Evolutionary conservation across 2,329 filamentous ascomycete species (phyloP).

Genomic region (Fusarium azukiicola): DNA sequence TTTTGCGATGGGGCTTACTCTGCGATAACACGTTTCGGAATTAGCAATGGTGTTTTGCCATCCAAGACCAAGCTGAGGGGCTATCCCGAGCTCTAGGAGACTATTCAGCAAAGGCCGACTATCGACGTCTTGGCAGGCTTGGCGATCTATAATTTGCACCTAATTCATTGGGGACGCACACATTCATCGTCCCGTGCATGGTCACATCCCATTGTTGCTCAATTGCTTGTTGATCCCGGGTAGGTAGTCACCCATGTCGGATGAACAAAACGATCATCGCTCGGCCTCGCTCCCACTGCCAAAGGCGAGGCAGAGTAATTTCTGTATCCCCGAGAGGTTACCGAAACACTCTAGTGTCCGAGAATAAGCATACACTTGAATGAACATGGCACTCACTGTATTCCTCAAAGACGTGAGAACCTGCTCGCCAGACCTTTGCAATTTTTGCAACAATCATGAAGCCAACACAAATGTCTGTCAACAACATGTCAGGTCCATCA

Average conservation of each 20-base stretch:
- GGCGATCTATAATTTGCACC: not conserved
- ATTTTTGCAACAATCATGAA: not conserved
- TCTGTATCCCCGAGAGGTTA: slow-evolving; percentile 17
- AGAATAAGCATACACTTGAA: not conserved
- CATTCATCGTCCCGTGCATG: not conserved
- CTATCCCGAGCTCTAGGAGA: not conserved
- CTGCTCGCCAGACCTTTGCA: not conserved
- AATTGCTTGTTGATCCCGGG: not conserved
- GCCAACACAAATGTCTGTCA: not conserved
- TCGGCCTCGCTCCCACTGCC: slow-evolving; percentile 4
- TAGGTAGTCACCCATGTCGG: slow-evolving; percentile 5
- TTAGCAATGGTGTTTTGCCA: not conserved
- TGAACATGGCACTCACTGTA: not conserved
- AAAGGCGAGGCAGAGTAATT: slow-evolving; percentile 1
- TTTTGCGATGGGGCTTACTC: not conserved
- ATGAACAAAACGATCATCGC: slow-evolving; percentile 5
- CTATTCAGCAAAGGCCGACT: not conserved
- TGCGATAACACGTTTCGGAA: not conserved
- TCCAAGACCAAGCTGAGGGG: not conserved
- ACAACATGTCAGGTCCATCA: not conserved
- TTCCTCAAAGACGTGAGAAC: not conserved
- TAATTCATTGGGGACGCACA: no score
- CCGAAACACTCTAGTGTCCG: slow-evolving; percentile 4
- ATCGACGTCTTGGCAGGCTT: slow-evolving; percentile 13
- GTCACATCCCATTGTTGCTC: not conserved